Percentiles rank a stretch among this genome's conserved stretches.
phyloP scores from a whole-genome alignment of 2,329 filamentous ascomycete species.

The Fusarium beomiforme region DNA sequence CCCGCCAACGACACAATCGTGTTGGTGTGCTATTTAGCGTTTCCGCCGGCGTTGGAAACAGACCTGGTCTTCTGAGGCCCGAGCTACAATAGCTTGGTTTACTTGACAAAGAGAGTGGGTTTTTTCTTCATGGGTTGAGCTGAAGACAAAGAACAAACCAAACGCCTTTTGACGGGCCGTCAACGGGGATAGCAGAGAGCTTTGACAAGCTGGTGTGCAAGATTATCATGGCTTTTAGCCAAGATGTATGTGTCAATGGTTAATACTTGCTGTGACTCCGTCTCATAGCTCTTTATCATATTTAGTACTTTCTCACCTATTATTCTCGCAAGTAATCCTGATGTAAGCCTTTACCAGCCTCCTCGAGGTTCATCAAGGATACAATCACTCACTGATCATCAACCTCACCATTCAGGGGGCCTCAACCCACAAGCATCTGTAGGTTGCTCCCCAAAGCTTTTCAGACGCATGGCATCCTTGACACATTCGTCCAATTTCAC shows the following conservation, averaged over 20 bases:
- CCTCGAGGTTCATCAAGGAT: background rate
- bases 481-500: conserved; percentile 5
- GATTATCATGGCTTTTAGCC: background rate
- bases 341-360: conserved; percentile 13
- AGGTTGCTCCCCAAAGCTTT: conserved; percentile 15
- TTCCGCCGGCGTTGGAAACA: conserved; percentile 15
- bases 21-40: conserved; percentile 28
- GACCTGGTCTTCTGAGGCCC: conserved; percentile 9
- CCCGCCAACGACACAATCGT: conserved; percentile 37
- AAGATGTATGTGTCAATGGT: background rate
- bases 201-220: conserved; percentile 14
- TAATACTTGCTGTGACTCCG: background rate
- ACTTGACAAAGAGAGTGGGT: conserved; percentile 1
- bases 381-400: conserved; percentile 1
- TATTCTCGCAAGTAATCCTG: conserved; percentile 1
- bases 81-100: conserved; percentile 6
- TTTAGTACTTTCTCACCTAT: background rate
- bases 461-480: conserved; percentile 36
- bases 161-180: conserved; percentile 15
- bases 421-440: conserved; percentile 17
- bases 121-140: conserved; percentile 3
- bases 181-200: conserved; percentile 18
- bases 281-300: background rate
- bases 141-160: conserved; percentile 22
- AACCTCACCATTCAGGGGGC: conserved; percentile 24